Percentiles rank a stretch among this genome's conserved stretches.
Conservation (phyloP, 2,329 filamentous ascomycete genomes). For the Colletotrichum sojae region DNA sequence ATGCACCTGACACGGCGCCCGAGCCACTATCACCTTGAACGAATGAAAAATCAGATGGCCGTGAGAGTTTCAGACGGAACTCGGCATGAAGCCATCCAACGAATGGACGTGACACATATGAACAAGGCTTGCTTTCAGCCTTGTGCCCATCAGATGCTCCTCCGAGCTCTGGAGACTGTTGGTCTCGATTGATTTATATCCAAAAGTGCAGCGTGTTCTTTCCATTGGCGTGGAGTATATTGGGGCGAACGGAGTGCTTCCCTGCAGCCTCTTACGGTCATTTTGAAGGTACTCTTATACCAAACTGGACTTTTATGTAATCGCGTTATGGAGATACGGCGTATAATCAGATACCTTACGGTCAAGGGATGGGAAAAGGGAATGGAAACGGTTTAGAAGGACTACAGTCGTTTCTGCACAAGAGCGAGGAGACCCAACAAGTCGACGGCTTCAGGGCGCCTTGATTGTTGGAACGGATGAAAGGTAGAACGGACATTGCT, state of each 20-base stretch:
- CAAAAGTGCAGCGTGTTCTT: conserved; percentile 33
- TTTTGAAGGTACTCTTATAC: conserved; percentile 38
- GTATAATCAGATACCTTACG: conserved; percentile 34
- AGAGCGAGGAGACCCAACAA: conserved; percentile 6
- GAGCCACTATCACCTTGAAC: conserved; percentile 33
- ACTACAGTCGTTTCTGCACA: conserved; percentile 39
- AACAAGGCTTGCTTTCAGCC: not conserved
- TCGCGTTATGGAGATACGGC: conserved; percentile 31
- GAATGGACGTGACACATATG: conserved; percentile 7
- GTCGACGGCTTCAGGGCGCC: conserved; percentile 2
- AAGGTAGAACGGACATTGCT: conserved; percentile 11
- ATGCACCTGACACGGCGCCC: conserved; percentile 44
- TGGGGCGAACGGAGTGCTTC: conserved; percentile 6
- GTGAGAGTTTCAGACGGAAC: not conserved
- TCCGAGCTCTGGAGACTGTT: not conserved
- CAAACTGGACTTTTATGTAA: conserved; percentile 27
- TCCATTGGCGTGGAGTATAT: conserved; percentile 33
- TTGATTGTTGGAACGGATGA: conserved; percentile 19
- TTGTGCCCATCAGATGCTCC: conserved; percentile 4
- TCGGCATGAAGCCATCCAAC: not conserved
- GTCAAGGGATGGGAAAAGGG: conserved; percentile 22
- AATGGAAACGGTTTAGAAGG: conserved; percentile 22
- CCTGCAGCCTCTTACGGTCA: conserved; percentile 30
- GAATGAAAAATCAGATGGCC: not conserved
- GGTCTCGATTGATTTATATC: conserved; percentile 13